These are phyloP conservation scores for Entonaema liquescens DNA, from an alignment of 495 filamentous ascomycete genomes.

Conservation along the genomic window DNA sequence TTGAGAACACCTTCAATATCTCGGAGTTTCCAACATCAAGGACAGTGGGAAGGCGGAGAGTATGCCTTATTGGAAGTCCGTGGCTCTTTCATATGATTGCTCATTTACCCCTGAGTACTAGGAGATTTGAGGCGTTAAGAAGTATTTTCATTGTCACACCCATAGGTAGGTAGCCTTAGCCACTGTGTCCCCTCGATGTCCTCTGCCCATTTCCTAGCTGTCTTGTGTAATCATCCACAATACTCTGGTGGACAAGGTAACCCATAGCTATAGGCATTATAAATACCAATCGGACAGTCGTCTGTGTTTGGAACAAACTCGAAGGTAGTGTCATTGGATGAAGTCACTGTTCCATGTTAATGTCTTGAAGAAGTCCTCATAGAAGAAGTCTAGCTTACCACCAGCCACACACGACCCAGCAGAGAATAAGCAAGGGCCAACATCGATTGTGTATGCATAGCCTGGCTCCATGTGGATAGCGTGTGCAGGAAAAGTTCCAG, in stretches of 20 bases:
- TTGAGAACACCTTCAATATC: not conserved
- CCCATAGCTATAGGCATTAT: conserved; percentile 33
- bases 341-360: conserved; percentile 25
- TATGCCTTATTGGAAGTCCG: not conserved
- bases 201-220: not conserved
- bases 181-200: not conserved
- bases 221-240: not conserved
- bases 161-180: too few species aligned
- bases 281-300: conserved; percentile 32
- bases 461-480: conserved; percentile 45
- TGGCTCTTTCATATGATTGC: not conserved
- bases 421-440: conserved; percentile 36
- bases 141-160: not conserved
- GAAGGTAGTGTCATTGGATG: conserved; percentile 32
- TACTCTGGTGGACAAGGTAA: conserved; percentile 26
- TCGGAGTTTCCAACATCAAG: not conserved
- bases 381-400: conserved; percentile 20
- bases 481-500: conserved; percentile 29
- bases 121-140: not conserved
- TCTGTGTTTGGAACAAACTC: conserved; percentile 18
- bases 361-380: not conserved
- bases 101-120: not conserved
- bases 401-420: conserved; percentile 41
- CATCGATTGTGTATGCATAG: conserved; percentile 41
- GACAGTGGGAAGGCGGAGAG: not conserved